Evolutionary conservation across 257 asterid species (phyloP), one percentile per base, ranked within the genome.

Genomic region (Striga asiatica): DNA sequence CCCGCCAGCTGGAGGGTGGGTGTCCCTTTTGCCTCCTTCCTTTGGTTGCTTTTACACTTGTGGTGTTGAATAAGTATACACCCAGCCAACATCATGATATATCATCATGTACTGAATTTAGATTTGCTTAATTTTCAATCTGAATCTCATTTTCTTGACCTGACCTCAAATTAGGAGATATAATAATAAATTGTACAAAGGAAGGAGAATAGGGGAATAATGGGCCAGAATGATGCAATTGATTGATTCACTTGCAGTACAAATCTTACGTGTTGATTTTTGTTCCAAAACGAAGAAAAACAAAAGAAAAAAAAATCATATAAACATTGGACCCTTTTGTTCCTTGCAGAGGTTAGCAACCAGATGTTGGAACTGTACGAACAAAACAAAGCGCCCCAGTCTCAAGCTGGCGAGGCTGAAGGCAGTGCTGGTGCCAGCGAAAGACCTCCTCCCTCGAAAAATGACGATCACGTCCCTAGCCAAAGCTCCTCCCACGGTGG

Each of bases 1-100:
- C 99, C 68, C 97, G 88, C 73, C 98, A 92, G 73, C 78, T 89
- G 77, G 97, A 89, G 94, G 97, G 97, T 89, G 41, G 74, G 92
- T 76, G 66, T 59, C 75, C 76, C n/a, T n/a, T n/a, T n/a, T 71
- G 60, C 72, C 81, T 68, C 71, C 48, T 35, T 35, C 54, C 73
- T 70, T 67, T 64, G 72, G 37, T 67, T 69, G 71, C 57, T 66
- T 54, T 21, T 67, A 62, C 50, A 17, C 32, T 2, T 7, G 19
- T 18, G 50, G 19, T 43, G 25, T 43, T 43, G 50, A 4, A 8
- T 43, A 7, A 43, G 12, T 43, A 43, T n/a, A n/a, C n/a, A n/a
- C n/a, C n/a, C n/a, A n/a, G n/a, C 50, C 50, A 8, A 43, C 50
- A 19, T 8, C 27, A 2, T 43, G 25, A 17, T 43, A 43, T 19